Evolutionary conservation across 805 yeast species (phyloP), one percentile per base, ranked within the genome.

Genomic region (Ogataea dorogensis): DNA sequence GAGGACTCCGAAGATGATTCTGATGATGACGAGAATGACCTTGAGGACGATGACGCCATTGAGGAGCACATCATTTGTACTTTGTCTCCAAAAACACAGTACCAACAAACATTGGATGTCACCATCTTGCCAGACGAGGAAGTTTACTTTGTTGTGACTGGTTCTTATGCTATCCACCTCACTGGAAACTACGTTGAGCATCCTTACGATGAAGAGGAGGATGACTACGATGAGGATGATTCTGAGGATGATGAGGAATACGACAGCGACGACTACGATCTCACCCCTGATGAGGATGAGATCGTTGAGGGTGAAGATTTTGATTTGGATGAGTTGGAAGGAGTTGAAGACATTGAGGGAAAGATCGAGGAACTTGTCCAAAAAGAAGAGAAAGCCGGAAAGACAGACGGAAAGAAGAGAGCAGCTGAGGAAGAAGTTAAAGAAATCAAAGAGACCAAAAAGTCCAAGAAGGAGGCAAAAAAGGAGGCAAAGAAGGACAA

Each of bases 131-230:
- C 98, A 56, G 91, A 81, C 56, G 98, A 93, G 70, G 95, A 89
- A 59, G 87, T 93, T 44, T 80, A 73, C 71, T 93, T 93, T 58
- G 95, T 87, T 58, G 97, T 86, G 40, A 84, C 96, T 44, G 98
- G 98, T 59, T 87, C 97, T 17, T 91, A 88, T 71, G 84, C 95
- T 49, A 73, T 93, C 49, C 94, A 91, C 64, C 70, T 93, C 54
- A 73, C 86, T 51, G 99, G 99, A 71, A 91, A 93, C 81, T 88
- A 82, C 68, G 82, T 93, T 58, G 95, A 86, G 65, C 96, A 89
- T 66, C 97, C 98, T 63, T 86, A 79, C 56, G 96, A 89, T 57
- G 77, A 70, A 27, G 82, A 76, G 36, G 76, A 70, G 40, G 64
- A 60, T 44, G 75, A 72, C 33, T 78, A 70, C 33, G 68, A 71